phyloP scores from a whole-genome alignment of 305 asterid genomes.

The Fraxinus greggii region DNA sequence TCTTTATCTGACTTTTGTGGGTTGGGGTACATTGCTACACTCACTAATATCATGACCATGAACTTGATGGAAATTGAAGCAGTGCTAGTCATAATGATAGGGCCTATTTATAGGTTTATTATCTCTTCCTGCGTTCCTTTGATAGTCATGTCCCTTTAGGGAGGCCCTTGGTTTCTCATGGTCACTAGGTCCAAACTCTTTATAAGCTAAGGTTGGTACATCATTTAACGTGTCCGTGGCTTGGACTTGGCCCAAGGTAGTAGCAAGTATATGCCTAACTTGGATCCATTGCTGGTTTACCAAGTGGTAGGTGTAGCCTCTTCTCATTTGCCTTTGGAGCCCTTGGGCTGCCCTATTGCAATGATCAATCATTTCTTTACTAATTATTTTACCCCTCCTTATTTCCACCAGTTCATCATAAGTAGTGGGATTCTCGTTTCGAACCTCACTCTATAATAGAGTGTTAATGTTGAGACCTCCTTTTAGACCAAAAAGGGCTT shows the following conservation, averaged over 20 bases:
- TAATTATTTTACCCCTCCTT: neutral
- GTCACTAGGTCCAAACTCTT: neutral
- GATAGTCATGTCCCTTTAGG: neutral
- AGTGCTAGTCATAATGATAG: neutral
- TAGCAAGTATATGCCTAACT: neutral
- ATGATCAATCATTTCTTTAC: neutral
- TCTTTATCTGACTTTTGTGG: no score
- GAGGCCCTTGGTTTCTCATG: neutral
- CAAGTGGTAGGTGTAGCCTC: no score
- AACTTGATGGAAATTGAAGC: neutral
- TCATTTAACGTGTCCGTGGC: neutral
- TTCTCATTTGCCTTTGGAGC: neutral
- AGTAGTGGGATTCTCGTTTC: neutral
- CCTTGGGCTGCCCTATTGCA: neutral
- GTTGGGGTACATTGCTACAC: no score
- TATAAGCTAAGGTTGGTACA: no score
- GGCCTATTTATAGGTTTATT: neutral
- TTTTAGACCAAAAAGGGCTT: no score
- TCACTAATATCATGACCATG: neutral
- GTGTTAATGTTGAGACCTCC: neutral
- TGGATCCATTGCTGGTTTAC: neutral
- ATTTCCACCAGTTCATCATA: neutral
- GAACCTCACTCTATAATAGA: no score
- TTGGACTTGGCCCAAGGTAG: neutral
- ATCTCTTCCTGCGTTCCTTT: neutral